Conservation (phyloP, 2,329 filamentous ascomycete genomes). For the Bipolaris gigantea region DNA sequence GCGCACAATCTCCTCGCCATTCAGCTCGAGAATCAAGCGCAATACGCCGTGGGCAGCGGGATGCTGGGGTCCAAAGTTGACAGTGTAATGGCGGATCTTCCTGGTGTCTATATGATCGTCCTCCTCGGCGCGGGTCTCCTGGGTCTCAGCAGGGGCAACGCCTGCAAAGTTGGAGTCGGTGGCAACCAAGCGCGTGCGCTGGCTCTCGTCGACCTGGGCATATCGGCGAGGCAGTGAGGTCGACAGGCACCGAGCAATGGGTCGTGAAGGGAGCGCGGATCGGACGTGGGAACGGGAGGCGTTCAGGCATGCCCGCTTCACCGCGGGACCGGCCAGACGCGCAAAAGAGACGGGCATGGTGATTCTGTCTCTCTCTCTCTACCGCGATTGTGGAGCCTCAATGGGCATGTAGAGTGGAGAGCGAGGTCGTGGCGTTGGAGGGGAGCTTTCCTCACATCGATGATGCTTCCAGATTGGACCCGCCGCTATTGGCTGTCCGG, state of each 20-base stretch:
- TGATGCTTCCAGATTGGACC: conserved; percentile 35
- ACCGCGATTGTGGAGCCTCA: conserved; percentile 38
- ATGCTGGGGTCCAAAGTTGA: conserved; percentile 99
- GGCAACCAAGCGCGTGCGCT: conserved; percentile 64
- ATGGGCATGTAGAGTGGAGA: conserved; percentile 41
- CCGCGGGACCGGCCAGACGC: conserved; percentile 71
- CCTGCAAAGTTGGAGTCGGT: conserved; percentile 66
- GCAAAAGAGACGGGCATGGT: conserved; percentile 72
- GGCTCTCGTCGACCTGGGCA: conserved; percentile 56
- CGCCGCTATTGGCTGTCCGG: conserved; percentile 33
- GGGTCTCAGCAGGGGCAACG: conserved; percentile 49
- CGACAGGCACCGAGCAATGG: conserved; percentile 65
- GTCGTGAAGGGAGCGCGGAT: conserved; percentile 43
- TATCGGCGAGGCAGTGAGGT: conserved; percentile 65
- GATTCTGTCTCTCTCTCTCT: conserved; percentile 33
- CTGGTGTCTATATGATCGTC: conserved; percentile 60
- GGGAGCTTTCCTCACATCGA: conserved; percentile 31
- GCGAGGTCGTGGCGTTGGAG: conserved; percentile 37
- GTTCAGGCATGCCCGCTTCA: conserved; percentile 65
- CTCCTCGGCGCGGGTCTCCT: conserved; percentile 49
- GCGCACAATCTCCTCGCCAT: conserved; percentile 95
- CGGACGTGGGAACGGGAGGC: conserved; percentile 53
- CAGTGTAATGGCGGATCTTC: conserved; percentile 98
- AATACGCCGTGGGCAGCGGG: conserved; percentile 97
- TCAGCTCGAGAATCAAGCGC: conserved; percentile 94